phyloP scores from a whole-genome alignment of 2,329 filamentous ascomycete genomes.

The Drechmeria coniospora region DNA sequence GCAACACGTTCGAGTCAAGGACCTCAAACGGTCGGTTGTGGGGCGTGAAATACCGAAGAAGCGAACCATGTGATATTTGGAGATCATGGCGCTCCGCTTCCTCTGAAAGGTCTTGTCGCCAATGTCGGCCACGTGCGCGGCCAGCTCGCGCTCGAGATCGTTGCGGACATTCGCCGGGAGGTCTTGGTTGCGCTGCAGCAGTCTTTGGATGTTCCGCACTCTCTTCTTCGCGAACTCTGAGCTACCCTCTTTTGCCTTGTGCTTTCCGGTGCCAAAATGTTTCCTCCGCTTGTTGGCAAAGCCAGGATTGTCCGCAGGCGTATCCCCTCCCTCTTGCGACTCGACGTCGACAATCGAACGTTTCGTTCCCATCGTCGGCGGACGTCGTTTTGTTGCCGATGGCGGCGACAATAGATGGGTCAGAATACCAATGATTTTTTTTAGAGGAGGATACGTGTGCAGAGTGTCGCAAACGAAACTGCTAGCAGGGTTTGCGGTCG shows the following conservation, averaged over 20 bases:
- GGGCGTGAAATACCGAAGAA: constrained; percentile 51
- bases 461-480: no score
- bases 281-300: constrained; percentile 23
- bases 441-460: no score
- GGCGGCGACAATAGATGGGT: no score
- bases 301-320: constrained; percentile 2
- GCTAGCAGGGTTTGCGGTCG: no score
- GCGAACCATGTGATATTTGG: constrained; percentile 67
- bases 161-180: constrained; percentile 53
- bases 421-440: no score
- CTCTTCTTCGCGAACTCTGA: constrained; percentile 55
- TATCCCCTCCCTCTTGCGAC: constrained; percentile 2
- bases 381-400: no score
- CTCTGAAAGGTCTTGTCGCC: constrained; percentile 42
- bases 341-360: constrained; percentile 15
- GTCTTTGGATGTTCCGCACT: constrained; percentile 51
- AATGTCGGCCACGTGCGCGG: constrained; percentile 49
- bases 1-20: neutral
- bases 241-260: constrained; percentile 28
- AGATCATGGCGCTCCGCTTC: constrained; percentile 53
- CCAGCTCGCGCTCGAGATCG: constrained; percentile 58
- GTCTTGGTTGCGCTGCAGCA: constrained; percentile 43
- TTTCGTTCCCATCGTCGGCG: constrained; percentile 18
- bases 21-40: neutral
- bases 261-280: constrained; percentile 17